Percentiles rank a stretch among this genome's conserved stretches.
These are phyloP conservation scores for Paecilomyces variotii DNA, from an alignment of 2,329 filamentous ascomycete species.

Conservation along the genomic window DNA sequence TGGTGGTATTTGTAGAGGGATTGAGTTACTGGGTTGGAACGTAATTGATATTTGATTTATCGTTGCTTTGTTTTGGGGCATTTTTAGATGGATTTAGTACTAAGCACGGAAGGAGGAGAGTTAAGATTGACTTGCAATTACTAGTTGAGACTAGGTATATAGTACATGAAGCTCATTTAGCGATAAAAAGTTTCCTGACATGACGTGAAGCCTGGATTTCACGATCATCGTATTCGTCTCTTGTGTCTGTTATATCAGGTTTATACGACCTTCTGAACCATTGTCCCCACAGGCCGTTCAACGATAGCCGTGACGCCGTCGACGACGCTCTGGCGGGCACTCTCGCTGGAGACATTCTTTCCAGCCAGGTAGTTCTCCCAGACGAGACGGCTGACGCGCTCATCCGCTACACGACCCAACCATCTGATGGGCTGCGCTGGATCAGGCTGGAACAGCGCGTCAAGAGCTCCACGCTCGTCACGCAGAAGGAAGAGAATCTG, in stretches of 20 bases:
- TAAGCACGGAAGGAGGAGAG: not conserved
- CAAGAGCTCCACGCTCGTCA: slow-evolving; percentile 56
- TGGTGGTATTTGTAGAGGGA: not conserved
- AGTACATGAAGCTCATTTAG: not conserved
- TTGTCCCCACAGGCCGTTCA: slow-evolving; percentile 77
- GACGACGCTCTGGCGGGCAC: slow-evolving; percentile 71
- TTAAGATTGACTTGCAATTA: not conserved
- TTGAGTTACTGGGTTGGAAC: too few relatives aligned
- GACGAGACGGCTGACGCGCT: slow-evolving; percentile 69
- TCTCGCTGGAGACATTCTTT: slow-evolving; percentile 76
- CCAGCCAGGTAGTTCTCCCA: slow-evolving; percentile 90
- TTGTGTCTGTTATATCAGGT: too few relatives aligned
- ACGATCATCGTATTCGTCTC: not conserved
- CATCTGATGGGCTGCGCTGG: slow-evolving; percentile 41
- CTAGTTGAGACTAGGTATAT: not conserved
- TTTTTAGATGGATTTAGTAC: too few relatives aligned
- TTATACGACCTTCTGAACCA: slow-evolving; percentile 63
- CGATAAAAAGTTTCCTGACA: not conserved
- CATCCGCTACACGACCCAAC: slow-evolving; percentile 68
- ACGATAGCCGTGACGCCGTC: slow-evolving; percentile 84
- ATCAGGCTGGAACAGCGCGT: slow-evolving; percentile 56
- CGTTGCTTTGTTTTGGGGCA: too few relatives aligned
- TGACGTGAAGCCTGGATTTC: not conserved
- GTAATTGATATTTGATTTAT: too few relatives aligned
- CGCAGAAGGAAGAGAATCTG: slow-evolving; percentile 68